These are phyloP conservation scores for Globisporangium ultimum DNA, from an alignment of 352 stramenopile genomes.

Conservation along the genomic window DNA sequence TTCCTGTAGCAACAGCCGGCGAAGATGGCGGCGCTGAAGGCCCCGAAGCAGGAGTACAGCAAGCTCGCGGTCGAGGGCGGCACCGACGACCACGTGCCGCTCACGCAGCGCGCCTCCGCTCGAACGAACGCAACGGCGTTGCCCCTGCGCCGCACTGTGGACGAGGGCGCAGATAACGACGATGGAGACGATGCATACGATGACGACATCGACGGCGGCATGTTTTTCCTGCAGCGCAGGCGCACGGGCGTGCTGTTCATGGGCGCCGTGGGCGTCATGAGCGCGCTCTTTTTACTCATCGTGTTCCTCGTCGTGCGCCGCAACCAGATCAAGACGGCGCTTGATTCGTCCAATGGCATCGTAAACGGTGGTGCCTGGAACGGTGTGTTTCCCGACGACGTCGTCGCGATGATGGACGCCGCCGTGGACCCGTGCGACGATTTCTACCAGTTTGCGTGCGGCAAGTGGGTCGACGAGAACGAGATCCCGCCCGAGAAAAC, in stretches of 20 bases:
- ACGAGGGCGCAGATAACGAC: background rate
- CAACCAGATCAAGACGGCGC: conserved; percentile 27
- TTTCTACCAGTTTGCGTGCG: conserved; percentile 33
- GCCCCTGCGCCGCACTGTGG: background rate
- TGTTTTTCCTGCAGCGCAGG: conserved; percentile 16
- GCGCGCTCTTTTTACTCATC: conserved; percentile 35
- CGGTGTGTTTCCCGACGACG: conserved; percentile 17
- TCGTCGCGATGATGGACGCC: conserved; percentile 23
- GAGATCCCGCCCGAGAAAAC: conserved; percentile 25
- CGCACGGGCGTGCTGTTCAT: conserved; percentile 19
- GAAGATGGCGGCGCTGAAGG: conserved; percentile 45
- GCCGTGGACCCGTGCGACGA: conserved; percentile 25
- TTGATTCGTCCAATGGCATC: background rate
- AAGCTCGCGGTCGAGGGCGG: conserved; percentile 12
- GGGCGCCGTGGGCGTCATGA: conserved; percentile 26
- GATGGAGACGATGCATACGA: conserved; percentile 5
- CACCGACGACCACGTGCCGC: conserved; percentile 5
- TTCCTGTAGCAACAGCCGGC: conserved; percentile 35
- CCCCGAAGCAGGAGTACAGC: conserved; percentile 12
- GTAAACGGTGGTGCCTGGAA: too few species aligned
- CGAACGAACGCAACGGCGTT: background rate
- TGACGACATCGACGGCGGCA: background rate
- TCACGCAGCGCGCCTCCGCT: conserved; percentile 1
- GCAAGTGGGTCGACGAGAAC: conserved; percentile 24
- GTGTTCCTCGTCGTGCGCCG: conserved; percentile 39